Percentiles rank a stretch among this genome's conserved stretches.
Evolutionary conservation across 2,329 filamentous ascomycete species (phyloP).

Genomic region (Beauveria rudraprayagi): DNA sequence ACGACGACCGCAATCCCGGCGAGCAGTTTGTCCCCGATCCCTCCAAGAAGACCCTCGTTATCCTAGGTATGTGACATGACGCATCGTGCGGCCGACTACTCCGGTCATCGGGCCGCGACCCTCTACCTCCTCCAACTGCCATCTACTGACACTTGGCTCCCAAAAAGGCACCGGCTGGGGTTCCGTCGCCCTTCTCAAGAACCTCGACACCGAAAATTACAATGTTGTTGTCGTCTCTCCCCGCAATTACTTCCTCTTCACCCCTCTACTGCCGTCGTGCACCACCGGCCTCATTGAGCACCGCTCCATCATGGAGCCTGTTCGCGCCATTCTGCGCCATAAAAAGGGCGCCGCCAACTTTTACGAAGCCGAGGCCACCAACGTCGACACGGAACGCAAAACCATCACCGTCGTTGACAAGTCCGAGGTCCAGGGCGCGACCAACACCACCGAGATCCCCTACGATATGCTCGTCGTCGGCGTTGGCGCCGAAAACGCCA

Average conservation of each 20-base stretch:
- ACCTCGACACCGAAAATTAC: constrained; percentile 98
- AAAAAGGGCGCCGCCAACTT: constrained; percentile 91
- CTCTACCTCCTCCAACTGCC: too few relatives aligned
- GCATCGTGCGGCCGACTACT: constrained; percentile 10
- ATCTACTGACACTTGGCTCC: constrained; percentile 8
- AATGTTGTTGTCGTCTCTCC: constrained; percentile 97
- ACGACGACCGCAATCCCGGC: constrained; percentile 69
- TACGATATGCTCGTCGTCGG: constrained; percentile 98
- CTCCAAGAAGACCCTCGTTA: constrained; percentile 90
- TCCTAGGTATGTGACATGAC: constrained; percentile 61
- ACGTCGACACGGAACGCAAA: constrained; percentile 88
- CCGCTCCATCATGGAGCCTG: constrained; percentile 98
- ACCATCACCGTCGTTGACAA: constrained; percentile 84
- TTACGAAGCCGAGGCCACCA: constrained; percentile 96
- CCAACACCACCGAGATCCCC: constrained; percentile 76
- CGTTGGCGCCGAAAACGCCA: constrained; percentile 96
- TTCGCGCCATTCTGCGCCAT: constrained; percentile 89
- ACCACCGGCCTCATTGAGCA: constrained; percentile 97
- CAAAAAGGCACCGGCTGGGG: constrained; percentile 82
- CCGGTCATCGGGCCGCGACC: not conserved
- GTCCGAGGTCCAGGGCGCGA: constrained; percentile 82
- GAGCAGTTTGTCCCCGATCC: constrained; percentile 76
- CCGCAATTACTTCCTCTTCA: constrained; percentile 99
- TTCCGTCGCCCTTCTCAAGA: constrained; percentile 93
- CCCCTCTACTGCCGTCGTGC: constrained; percentile 91